Base-by-base conservation (phyloP, 1,284 basidiomycete genomes). In the Abortiporus biennis region DNA sequence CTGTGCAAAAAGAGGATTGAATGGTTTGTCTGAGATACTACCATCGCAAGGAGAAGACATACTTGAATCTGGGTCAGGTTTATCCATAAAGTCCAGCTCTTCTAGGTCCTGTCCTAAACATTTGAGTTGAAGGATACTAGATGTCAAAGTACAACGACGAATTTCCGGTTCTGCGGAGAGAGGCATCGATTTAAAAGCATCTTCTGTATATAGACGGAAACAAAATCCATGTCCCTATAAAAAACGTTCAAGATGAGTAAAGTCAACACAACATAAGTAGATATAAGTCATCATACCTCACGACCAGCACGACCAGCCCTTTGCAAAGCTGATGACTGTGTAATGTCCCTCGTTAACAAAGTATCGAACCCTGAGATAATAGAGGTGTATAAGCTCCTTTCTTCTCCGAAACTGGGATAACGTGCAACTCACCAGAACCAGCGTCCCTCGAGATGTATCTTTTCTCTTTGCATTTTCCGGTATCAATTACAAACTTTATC, bases 381-480 rank as follows among this genome's bases (percentile, higher is more conserved):
- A 43, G 4, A 8, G 1, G n/a, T 15, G 1, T 11, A 33, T 12
- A 8, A 6, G 3, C 8, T n/a, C 3, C 6, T 37, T 9, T 30
- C 16, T 4, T 15, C 24, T 29, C n/a, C 6, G 31, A 15, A 3
- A 35, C 3, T 20, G 19, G 15, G 0, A 37, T 12, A n/a, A n/a
- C n/a, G n/a, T 22, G 29, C 24, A 42, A 56, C 74, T 59, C 58
- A 76, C 88, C 86, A 48, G 79, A 78, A 2, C 83, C 80, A 2
- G 71, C 70, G 43, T 80, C 66, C 53, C 72, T 70, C 32, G 81
- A 77, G 32, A 91, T 60, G 61, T 87, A 94, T 44, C 86, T 76
- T 64, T 96, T 96, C 64, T 98, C 93, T 64, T 99, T 99, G 55
- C 87, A 91, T 62, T 94, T 86, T 1, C 93, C 93, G 0, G 89